Evolutionary conservation across 257 asterid genomes (phyloP), one percentile per base, ranked within the genome.

Genomic region (Misopates orontium): DNA sequence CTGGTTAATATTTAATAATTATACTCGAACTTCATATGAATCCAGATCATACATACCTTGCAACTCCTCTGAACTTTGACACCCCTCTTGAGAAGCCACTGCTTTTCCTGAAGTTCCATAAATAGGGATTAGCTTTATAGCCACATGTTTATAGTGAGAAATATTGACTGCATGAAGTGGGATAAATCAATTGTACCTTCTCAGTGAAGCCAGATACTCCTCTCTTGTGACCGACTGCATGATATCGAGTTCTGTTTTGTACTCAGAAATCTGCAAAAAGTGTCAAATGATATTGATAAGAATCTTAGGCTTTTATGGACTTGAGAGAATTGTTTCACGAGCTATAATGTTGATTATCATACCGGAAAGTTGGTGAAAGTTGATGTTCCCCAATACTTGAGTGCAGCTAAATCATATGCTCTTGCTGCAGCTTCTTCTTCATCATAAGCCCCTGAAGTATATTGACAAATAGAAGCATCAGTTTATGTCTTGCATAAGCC

Each of bases 191-290:
- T 4, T 23, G 8, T 70, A 79, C 85, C 80, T 80, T 76, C 85
- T 80, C 70, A 80, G 65, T 60, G 85, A 73, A 28, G 85, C 85
- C 47, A 73, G 71, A 48, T 73, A 80, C 74, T 80, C 85, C 64
- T 80, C 82, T 53, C 71, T 80, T 48, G 82, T 76, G 62, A 78
- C 65, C 21, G 75, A 70, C 71, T 73, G 75, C 79, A 79, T 79
- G 24, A 79, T 55, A 31, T 73, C 77, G 15, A 79, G 61, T 68
- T 79, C 79, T 62, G 66, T 76, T 57, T 67, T 70, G 23, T 76
- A 73, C 32, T 72, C 78, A 8, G 72, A 52, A 51, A 79, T 64
- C 84, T 75, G 72, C 63, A 69, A 63, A 56, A 75, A 55, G 23
- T 64, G 52, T 52, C n/a, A n/a, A 5, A 44, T 40, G 50, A 53